Evolutionary conservation across 1,139 yeast species (phyloP).

Genomic region (Kazachstania sp.): DNA sequence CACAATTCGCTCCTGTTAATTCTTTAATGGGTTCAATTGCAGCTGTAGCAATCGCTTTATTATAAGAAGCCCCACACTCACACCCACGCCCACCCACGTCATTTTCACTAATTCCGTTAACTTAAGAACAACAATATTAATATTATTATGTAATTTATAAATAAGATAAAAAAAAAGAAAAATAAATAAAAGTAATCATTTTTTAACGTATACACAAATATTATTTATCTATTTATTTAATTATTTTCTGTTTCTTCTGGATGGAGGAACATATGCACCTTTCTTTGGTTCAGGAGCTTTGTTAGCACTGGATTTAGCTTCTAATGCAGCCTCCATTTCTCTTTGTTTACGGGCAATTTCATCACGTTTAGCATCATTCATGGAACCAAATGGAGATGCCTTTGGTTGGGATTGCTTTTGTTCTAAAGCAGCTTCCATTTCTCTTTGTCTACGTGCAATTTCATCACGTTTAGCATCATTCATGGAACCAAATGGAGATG

Average conservation of each 20-base stretch:
- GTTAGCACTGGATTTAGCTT: conserved; percentile 4
- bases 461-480: conserved; percentile 25
- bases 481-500: conserved; percentile 5
- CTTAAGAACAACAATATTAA: not conserved
- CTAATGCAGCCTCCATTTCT: conserved; percentile 38
- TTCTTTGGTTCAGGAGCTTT: conserved; percentile 28
- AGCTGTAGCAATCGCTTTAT: conserved; percentile 56
- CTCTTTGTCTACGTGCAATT: conserved; percentile 34
- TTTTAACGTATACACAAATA: not conserved
- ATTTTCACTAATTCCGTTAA: not conserved
- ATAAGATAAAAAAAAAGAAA: not conserved
- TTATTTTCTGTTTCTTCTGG: conserved; percentile 6
- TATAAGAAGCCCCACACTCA: conserved; percentile 35
- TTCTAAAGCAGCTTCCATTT: conserved; percentile 36
- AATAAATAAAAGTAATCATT: not conserved
- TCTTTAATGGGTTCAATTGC: conserved; percentile 52
- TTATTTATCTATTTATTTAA: too few species aligned
- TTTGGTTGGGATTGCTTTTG: conserved; percentile 18
- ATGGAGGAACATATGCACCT: conserved; percentile 7
- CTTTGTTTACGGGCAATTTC: conserved; percentile 33
- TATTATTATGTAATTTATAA: too few species aligned
- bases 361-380: conserved; percentile 21
- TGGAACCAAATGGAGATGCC: conserved; percentile 5
- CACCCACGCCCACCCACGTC: not conserved
- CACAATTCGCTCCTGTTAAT: conserved; percentile 37